Base-by-base conservation (phyloP, 2,329 filamentous ascomycete genomes). In the Colletotrichum phormii region DNA sequence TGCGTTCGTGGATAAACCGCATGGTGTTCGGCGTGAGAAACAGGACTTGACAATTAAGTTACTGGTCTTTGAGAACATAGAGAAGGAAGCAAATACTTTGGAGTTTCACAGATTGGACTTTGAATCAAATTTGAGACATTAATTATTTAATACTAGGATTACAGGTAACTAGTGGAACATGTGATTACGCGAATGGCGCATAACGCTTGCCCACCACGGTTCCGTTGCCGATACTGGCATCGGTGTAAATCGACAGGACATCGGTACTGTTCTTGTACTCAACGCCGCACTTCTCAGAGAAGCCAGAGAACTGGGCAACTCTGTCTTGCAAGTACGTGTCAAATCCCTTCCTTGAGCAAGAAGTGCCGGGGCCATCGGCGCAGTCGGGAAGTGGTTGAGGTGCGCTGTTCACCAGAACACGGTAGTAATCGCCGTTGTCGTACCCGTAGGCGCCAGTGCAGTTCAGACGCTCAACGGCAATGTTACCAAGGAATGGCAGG, bases 391-490 rank as follows among this genome's bases (percentile, higher is more conserved):
- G 73, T 18, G 80, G 79, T 75, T 86, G 84, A 5, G 84, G 83
- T 5, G 83, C 80, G 75, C 80, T 84, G 77, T 86, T 86, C 53
- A 86, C 82, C 5, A 86, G 78, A 9, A 82, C 81, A n/a, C 84
- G 81, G 76, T 85, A 86, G 75, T 85, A 86, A 24, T 89, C 86
- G 12, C 86, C 86, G 11, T 88, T 84, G 1, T 85, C 80, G 77
- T 85, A 90, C 7, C 89, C 88, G 71, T 87, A 87, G 76, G 87
- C 87, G n/a, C 86, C 85, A 2, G 79, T 80, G 79, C 92, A 93
- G 67, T 90, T 85, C 80, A 93, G 82, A 64, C 88, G 86, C 84
- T 93, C 92, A 53, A 93, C 86, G 0, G 90, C 91, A 29, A 93
- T 84, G 78, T 93, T 93, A 35, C 88, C 87, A 63, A 93, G 81